Conservation (phyloP, 1,284 basidiomycete species). For the Pseudozyma sp. region DNA sequence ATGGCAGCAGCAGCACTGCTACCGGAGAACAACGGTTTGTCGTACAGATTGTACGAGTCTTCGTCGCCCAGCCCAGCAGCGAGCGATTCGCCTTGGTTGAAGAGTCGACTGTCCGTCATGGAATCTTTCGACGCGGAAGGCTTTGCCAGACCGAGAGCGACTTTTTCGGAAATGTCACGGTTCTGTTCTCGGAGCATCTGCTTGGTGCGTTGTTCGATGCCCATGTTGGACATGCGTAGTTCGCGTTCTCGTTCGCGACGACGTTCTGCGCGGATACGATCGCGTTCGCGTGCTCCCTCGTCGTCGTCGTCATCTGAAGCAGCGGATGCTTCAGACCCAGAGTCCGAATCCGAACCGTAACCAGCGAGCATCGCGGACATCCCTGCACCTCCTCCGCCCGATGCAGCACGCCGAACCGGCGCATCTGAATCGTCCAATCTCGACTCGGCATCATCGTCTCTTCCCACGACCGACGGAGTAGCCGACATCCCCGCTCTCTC, state of each 20-base stretch:
- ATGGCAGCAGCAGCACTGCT: slow-evolving; percentile 96
- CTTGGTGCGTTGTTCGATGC: slow-evolving; percentile 93
- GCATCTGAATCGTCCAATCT: slow-evolving; percentile 28
- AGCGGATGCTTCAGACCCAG: slow-evolving; percentile 69
- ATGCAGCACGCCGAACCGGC: slow-evolving; percentile 3
- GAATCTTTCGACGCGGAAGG: slow-evolving; percentile 87
- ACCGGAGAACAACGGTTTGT: slow-evolving; percentile 93
- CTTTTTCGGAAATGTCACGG: slow-evolving; percentile 98
- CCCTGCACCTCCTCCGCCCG: slow-evolving; percentile 5
- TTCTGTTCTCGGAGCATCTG: slow-evolving; percentile 92
- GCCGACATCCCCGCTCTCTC: slow-evolving; percentile 81
- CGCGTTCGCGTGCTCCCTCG: slow-evolving; percentile 83
- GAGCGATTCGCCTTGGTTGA: slow-evolving; percentile 89
- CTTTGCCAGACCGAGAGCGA: slow-evolving; percentile 96
- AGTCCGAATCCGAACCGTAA: slow-evolving; percentile 79
- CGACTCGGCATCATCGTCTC: slow-evolving; percentile 27
- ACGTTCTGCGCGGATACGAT: slow-evolving; percentile 91
- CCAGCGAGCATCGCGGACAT: slow-evolving; percentile 47
- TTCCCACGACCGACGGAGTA: slow-evolving; percentile 29
- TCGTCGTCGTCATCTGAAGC: slow-evolving; percentile 63
- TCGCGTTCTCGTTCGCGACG: slow-evolving; percentile 93
- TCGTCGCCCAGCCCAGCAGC: slow-evolving; percentile 84
- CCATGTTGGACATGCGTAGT: slow-evolving; percentile 99
- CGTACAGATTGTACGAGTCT: slow-evolving; percentile 92
- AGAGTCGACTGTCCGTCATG: slow-evolving; percentile 94